Conservation (phyloP, 2,329 filamentous ascomycete species). For the Epichloe festucae region DNA sequence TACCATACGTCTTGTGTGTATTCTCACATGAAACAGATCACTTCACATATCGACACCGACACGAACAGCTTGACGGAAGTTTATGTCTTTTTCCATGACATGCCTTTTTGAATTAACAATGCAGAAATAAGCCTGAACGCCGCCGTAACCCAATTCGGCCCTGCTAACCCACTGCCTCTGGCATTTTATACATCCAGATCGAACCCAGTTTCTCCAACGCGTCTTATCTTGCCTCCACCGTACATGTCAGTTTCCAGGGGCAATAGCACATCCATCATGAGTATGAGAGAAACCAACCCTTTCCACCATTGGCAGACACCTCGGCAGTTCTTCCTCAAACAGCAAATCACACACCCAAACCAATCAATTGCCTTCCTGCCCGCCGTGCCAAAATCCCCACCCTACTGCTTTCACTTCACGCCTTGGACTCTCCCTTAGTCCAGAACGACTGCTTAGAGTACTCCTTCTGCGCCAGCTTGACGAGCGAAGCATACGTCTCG, state of each 20-base stretch:
- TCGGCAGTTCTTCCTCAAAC: background rate
- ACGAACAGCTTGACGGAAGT: background rate
- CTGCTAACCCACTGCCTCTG: slow-evolving; percentile 16
- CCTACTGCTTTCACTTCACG: slow-evolving; percentile 6
- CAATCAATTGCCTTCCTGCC: background rate
- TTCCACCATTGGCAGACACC: background rate
- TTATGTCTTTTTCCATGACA: background rate
- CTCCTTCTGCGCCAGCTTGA: slow-evolving; percentile 56
- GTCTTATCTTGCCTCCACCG: background rate
- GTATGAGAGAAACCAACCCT: background rate
- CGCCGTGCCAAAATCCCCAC: too few relatives aligned
- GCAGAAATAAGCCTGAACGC: slow-evolving; percentile 24
- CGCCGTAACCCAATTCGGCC: slow-evolving; percentile 21
- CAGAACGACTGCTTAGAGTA: slow-evolving; percentile 42
- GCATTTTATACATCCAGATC: slow-evolving; percentile 25
- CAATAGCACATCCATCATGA: background rate
- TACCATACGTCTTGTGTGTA: too few relatives aligned
- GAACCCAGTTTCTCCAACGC: slow-evolving; percentile 5
- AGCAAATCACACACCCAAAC: background rate
- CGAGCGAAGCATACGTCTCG: slow-evolving; percentile 50
- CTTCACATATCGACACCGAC: background rate
- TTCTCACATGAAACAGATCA: too few relatives aligned
- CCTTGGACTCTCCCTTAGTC: slow-evolving; percentile 26
- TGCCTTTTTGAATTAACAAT: slow-evolving; percentile 5
- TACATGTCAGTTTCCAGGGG: background rate